Evolutionary conservation across 2,329 filamentous ascomycete species (phyloP).

Genomic region (Stagonosporopsis cucurbitacearum): DNA sequence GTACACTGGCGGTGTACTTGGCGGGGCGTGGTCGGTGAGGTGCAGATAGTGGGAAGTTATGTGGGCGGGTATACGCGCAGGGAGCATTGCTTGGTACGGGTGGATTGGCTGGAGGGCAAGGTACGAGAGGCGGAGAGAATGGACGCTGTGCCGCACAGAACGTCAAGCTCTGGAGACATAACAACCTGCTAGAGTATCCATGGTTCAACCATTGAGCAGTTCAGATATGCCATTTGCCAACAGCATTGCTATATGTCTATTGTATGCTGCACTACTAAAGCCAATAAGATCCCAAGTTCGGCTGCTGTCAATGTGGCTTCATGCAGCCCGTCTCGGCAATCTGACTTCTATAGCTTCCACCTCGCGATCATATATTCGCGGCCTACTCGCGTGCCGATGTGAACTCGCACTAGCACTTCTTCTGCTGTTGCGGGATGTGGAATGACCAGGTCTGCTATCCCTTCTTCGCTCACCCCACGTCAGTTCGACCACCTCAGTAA

Average conservation of each 20-base stretch:
- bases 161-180: neutral
- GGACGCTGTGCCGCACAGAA: too few relatives aligned
- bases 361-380: slow-evolving; percentile 31
- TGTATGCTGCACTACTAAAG: neutral
- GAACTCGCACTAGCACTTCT: slow-evolving; percentile 39
- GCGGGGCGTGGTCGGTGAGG: neutral
- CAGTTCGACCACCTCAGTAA: slow-evolving; percentile 40
- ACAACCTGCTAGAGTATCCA: neutral
- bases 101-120: neutral
- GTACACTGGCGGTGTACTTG: slow-evolving; percentile 11
- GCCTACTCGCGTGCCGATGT: slow-evolving; percentile 23
- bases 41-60: neutral
- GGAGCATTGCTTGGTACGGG: neutral
- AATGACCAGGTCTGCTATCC: slow-evolving; percentile 35
- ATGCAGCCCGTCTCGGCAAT: slow-evolving; percentile 23
- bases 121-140: neutral
- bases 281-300: neutral
- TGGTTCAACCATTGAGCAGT: neutral
- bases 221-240: neutral
- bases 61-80: neutral
- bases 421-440: slow-evolving; percentile 27
- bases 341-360: slow-evolving; percentile 34
- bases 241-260: neutral
- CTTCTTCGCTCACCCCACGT: slow-evolving; percentile 23
- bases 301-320: neutral